A percentile compares a stretch with the other conserved stretches of the same genome.
Conservation (phyloP, 768 basidiomycete genomes). For the Mycena chlorophos region DNA sequence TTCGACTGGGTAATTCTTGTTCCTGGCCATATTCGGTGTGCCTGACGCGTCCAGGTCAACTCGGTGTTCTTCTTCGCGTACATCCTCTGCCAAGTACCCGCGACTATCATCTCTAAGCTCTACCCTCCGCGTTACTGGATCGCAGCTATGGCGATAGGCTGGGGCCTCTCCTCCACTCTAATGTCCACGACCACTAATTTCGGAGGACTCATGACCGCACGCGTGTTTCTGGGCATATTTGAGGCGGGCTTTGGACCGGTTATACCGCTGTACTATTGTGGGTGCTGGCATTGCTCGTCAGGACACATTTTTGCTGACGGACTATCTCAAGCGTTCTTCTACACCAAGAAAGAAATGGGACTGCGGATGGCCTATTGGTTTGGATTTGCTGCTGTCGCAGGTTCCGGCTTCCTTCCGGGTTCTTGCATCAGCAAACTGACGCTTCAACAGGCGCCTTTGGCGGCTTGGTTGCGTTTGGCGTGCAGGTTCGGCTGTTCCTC, state of each 20-base stretch:
- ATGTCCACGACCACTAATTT: slow-evolving; percentile 67
- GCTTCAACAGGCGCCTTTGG: slow-evolving; percentile 56
- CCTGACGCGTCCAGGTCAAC: not conserved
- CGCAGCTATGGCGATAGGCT: slow-evolving; percentile 63
- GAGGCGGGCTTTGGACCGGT: slow-evolving; percentile 79
- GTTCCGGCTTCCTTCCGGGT: slow-evolving; percentile 27
- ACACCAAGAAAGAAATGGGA: slow-evolving; percentile 74
- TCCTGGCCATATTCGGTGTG: slow-evolving; percentile 66
- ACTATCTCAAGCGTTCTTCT: slow-evolving; percentile 64
- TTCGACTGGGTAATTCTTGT: slow-evolving; percentile 85
- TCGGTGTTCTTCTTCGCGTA: slow-evolving; percentile 26
- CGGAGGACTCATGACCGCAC: slow-evolving; percentile 53
- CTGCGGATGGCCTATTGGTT: slow-evolving; percentile 81
- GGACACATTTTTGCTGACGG: not conserved
- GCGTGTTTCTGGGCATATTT: slow-evolving; percentile 71
- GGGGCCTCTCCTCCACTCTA: slow-evolving; percentile 74
- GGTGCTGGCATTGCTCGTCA: slow-evolving; percentile 22
- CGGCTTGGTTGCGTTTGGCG: slow-evolving; percentile 79
- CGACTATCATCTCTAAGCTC: slow-evolving; percentile 63
- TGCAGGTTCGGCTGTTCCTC: slow-evolving; percentile 33
- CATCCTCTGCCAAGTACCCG: slow-evolving; percentile 73
- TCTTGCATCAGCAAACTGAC: not conserved
- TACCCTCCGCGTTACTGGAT: slow-evolving; percentile 70
- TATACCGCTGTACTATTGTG: slow-evolving; percentile 78
- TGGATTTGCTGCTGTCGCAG: slow-evolving; percentile 80